These are phyloP conservation scores for Acacia melanoxylon DNA, from an alignment of 306 rosid species.

Conservation along the genomic window DNA sequence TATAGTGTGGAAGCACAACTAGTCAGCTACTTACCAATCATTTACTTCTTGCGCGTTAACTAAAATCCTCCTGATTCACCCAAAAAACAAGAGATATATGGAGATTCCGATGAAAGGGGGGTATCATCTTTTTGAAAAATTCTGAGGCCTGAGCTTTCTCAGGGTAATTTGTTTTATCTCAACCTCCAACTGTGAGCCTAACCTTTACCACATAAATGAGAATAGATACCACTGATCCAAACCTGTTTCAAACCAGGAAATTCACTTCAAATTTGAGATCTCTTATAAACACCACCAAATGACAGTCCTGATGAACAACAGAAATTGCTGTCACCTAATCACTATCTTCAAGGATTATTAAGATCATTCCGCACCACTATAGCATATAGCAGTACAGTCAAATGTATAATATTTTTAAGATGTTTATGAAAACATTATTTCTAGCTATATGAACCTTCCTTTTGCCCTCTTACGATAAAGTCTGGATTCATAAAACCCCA, in stretches of 20 bases:
- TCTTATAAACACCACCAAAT: not conserved
- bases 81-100: not conserved
- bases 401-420: not conserved
- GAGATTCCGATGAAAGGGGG: slow-evolving; percentile 6
- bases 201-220: not conserved
- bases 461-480: not conserved
- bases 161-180: not conserved
- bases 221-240: slow-evolving; percentile 19
- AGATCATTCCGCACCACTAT: slow-evolving; percentile 10
- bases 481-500: slow-evolving; percentile 3
- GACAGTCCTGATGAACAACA: not conserved
- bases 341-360: slow-evolving; percentile 3
- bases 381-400: slow-evolving; percentile 13
- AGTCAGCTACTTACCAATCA: slow-evolving; percentile 2
- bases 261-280: slow-evolving; percentile 13
- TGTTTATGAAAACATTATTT: not conserved
- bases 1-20: not conserved
- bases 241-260: not conserved
- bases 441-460: slow-evolving; percentile 8
- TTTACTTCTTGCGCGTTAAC: not conserved
- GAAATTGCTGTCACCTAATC: not conserved
- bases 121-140: not conserved
- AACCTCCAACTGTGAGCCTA: slow-evolving; percentile 19
- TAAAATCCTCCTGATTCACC: not conserved
- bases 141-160: not conserved